Base-by-base conservation (phyloP, 345 rosid genomes). In the Eucalyptus polybractea region DNA sequence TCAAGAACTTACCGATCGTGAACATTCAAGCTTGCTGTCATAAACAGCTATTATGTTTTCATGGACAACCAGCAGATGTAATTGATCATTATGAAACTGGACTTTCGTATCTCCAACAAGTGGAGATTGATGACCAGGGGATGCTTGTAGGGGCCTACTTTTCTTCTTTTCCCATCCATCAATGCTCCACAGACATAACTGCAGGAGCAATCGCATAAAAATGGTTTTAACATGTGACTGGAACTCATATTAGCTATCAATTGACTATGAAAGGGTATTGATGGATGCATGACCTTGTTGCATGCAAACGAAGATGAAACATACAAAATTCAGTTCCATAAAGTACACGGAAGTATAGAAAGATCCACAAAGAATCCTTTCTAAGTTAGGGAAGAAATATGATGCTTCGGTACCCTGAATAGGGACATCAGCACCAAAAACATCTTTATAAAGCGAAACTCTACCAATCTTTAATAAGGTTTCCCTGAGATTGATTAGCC, bases 141-240 rank as follows among this genome's bases (percentile, higher is more conserved):
- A 93, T 40, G 88, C 87, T 89, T 90, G 94, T 86, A 94, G 88
- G 90, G 90, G 90, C 90, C 90, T 90, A 33, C 87, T 89, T 80
- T 88, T 90, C 93, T 91, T 91, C 89, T 93, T 96, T 91, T 95
- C 97, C 99, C 99, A 96, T 80, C 94, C 95, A 90, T 96, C 97
- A 87, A 93, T 93, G 92, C 94, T 96, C 97, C 97, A 95, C 88
- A 94, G 93, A 89, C 95, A 95, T 40, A 96, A 91, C 99, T 96
- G 89, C 88, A 90, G 85, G 47, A 76, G 85, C 47, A 40, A 76
- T 40, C 16, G 3, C 27, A 21, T 76, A 37, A 40, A 76, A 22
- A 40, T 40, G 85, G 85, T 40, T 13, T 22, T 76, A 76, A 40
- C 47, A 76, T 10, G 85, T 40, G 29, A 40, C 47, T 37, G 85